A percentile compares a stretch with the other conserved stretches of the same genome.
Evolutionary conservation across 352 stramenopile species (phyloP).

Genomic region (Globisporangium viniferum): DNA sequence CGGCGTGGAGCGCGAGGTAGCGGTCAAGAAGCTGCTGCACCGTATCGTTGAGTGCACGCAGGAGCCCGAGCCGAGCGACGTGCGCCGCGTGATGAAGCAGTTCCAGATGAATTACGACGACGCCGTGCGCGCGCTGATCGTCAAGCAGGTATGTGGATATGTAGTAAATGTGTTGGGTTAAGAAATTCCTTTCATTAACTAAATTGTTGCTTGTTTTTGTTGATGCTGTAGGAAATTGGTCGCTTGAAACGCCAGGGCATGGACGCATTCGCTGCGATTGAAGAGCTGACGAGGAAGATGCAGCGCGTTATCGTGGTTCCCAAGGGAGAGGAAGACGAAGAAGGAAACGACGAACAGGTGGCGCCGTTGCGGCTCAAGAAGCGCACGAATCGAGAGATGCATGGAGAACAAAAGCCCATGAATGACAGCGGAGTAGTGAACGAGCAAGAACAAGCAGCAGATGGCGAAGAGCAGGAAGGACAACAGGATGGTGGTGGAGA

Average conservation of each 20-base stretch:
- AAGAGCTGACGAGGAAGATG: slow-evolving; percentile 84
- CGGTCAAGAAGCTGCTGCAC: slow-evolving; percentile 66
- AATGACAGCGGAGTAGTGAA: no score
- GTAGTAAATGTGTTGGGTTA: neutral
- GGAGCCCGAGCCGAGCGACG: slow-evolving; percentile 53
- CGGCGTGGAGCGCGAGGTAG: slow-evolving; percentile 61
- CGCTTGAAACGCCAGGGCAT: slow-evolving; percentile 70
- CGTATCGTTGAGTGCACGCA: slow-evolving; percentile 73
- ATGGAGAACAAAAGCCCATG: neutral
- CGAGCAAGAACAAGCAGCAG: neutral
- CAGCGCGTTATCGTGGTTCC: slow-evolving; percentile 26
- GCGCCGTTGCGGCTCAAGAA: slow-evolving; percentile 8
- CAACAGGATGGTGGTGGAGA: neutral
- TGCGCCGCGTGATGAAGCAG: slow-evolving; percentile 76
- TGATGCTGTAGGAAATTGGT: slow-evolving; percentile 52
- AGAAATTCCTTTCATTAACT: neutral
- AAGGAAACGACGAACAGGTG: slow-evolving; percentile 6
- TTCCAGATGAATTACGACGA: slow-evolving; percentile 88
- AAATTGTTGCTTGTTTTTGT: no score
- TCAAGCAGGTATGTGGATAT: slow-evolving; percentile 54
- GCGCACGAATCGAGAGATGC: slow-evolving; percentile 10
- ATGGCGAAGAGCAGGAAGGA: neutral
- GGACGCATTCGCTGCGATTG: slow-evolving; percentile 82
- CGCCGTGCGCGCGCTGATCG: slow-evolving; percentile 76
- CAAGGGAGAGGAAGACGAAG: slow-evolving; percentile 8